phyloP scores from a whole-genome alignment of 2,329 filamentous ascomycete species.

The Alternaria incomplexa region DNA sequence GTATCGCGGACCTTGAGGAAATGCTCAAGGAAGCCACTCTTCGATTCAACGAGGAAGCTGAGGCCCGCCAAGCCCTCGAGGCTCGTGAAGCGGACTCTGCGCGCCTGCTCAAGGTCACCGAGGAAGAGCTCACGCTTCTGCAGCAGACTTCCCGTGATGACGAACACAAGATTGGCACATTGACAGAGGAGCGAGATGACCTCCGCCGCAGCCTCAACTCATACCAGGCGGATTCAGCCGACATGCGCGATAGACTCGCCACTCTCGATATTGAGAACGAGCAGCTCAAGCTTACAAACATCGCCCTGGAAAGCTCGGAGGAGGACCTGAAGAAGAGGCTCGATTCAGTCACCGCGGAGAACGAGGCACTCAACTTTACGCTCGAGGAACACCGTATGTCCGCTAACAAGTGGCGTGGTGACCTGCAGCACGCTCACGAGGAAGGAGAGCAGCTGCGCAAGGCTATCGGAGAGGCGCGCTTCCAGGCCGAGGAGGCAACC shows the following conservation, averaged over 20 bases:
- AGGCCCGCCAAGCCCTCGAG: conserved; percentile 52
- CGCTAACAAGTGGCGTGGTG: conserved; percentile 64
- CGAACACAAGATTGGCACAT: conserved; percentile 48
- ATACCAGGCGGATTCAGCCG: conserved; percentile 49
- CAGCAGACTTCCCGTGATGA: conserved; percentile 53
- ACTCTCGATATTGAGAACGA: conserved; percentile 64
- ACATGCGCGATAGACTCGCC: conserved; percentile 58
- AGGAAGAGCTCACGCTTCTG: conserved; percentile 56
- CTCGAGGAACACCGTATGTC: conserved; percentile 69
- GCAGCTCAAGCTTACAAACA: conserved; percentile 56
- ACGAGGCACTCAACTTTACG: conserved; percentile 65
- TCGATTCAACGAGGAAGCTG: conserved; percentile 49
- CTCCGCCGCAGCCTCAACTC: conserved; percentile 48
- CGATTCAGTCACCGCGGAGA: conserved; percentile 63
- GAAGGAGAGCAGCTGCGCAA: conserved; percentile 72
- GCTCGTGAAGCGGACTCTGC: conserved; percentile 53
- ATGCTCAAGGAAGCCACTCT: conserved; percentile 43
- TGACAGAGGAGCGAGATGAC: conserved; percentile 52
- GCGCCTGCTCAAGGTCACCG: conserved; percentile 55
- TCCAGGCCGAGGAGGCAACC: conserved; percentile 85
- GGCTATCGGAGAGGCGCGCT: conserved; percentile 74
- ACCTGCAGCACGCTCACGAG: conserved; percentile 59
- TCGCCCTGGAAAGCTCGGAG: conserved; percentile 39
- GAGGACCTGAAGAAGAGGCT: conserved; percentile 60
- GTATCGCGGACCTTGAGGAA: conserved; percentile 44